Evolutionary conservation across 2,329 filamentous ascomycete genomes (phyloP), one percentile per base, ranked within the genome.

Genomic region (Blastomyces silverae): DNA sequence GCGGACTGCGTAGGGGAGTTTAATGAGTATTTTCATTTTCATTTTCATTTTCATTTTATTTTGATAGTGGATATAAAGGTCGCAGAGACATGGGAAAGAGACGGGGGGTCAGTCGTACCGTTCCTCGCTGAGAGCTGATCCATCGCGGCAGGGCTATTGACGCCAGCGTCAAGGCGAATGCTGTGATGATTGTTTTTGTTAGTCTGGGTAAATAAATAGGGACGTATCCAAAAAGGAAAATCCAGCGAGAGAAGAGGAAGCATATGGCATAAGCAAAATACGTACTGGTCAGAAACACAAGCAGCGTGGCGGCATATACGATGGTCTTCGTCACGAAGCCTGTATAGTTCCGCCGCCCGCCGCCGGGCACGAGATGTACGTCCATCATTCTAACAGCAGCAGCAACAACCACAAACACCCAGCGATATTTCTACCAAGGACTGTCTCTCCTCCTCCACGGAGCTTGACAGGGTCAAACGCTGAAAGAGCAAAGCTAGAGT

Each of bases 281-380:
- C 76, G 53, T 72, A 81, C 79, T 73, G 63, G 75, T 75, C 11
- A 81, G 69, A 66, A 82, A 81, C 28, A 79, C 66, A 20, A 80
- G 65, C n/a, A 82, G 67, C 3, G 79, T 77, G 17, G 70, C 73
- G 4, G 70, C 72, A 67, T 82, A 82, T 67, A 82, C 77, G 63
- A 81, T 80, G 15, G 77, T 80, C 66, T 81, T 80, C 10, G 80
- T 82, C 25, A 82, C 70, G 67, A 79, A 79, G 6, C 78, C 79
- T 0, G 78, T 81, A 67, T 81, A 81, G 64, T 81, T 80, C 71
- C 71, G 63, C 77, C 78, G 62, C 66, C 72, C 71, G 63, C 77
- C 77, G 48, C 76, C 72, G 67, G 79, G 78, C 57, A 79, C 73
- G 37, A 80, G 74, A 70, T 74, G 74, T 69, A 79, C 78, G 68